Evolutionary conservation across 305 asterid species (phyloP).

Genomic region (Ajuga reptans): DNA sequence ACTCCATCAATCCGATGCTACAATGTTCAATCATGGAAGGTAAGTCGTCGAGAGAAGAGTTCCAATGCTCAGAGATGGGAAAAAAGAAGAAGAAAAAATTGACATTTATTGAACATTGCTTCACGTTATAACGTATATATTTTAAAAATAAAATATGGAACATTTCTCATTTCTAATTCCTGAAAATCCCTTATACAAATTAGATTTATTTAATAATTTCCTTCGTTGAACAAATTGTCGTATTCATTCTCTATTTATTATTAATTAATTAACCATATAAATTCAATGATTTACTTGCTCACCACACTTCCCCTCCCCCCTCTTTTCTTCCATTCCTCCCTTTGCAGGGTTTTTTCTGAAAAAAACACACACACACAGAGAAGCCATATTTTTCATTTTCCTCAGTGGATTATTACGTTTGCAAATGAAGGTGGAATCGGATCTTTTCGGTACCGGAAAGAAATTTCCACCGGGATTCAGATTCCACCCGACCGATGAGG

Average conservation of each 20-base stretch:
- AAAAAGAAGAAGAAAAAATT: too few species aligned
- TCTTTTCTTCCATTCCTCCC: neutral
- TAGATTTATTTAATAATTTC: neutral
- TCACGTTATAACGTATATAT: too few species aligned
- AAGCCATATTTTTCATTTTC: too few species aligned
- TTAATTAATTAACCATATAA: neutral
- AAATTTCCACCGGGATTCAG: constrained; percentile 80
- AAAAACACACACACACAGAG: neutral
- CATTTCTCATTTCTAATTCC: too few species aligned
- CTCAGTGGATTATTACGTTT: neutral
- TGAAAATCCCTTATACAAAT: too few species aligned
- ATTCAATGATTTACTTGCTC: constrained; percentile 3
- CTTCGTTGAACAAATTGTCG: neutral
- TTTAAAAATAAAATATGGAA: too few species aligned
- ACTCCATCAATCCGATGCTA: too few species aligned
- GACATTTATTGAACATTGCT: too few species aligned
- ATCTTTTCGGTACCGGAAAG: constrained; percentile 30
- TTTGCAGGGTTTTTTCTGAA: constrained; percentile 10
- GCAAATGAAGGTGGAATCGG: constrained; percentile 22
- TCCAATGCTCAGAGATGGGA: too few species aligned
- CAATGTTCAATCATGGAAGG: too few species aligned
- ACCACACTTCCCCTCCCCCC: constrained; percentile 1
- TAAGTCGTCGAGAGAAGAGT: too few species aligned
- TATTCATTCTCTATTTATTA: neutral
- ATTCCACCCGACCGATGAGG: constrained; percentile 91